Conservation (phyloP, 768 basidiomycete genomes). For the Lentinula boryana region DNA sequence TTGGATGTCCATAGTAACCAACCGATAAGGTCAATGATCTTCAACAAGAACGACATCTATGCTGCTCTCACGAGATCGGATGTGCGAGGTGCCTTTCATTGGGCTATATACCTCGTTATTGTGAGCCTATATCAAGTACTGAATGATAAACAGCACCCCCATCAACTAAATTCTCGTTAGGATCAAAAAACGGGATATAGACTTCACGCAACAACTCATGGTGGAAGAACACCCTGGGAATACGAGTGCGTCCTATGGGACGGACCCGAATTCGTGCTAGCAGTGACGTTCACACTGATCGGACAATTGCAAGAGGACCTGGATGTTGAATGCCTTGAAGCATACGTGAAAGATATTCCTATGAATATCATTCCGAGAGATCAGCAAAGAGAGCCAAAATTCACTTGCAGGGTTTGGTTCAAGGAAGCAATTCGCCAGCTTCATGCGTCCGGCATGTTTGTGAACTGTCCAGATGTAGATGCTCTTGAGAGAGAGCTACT, state of each 20-base stretch:
- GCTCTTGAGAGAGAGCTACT: neutral
- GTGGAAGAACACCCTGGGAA: neutral
- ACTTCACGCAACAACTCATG: neutral
- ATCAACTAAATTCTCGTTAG: neutral
- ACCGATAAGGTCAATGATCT: no score
- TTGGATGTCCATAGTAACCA: no score
- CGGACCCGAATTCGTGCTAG: neutral
- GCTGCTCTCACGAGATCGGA: neutral
- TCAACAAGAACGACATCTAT: neutral
- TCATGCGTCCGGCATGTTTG: neutral
- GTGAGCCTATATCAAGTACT: neutral
- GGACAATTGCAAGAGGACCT: neutral
- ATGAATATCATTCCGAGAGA: neutral
- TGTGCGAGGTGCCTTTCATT: neutral
- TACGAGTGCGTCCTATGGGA: neutral
- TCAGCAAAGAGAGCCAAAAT: neutral
- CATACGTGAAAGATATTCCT: neutral
- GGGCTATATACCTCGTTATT: neutral
- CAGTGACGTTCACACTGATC: neutral
- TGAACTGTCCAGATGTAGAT: neutral
- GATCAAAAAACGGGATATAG: neutral
- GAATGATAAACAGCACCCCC: neutral
- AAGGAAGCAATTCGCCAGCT: conserved; percentile 1
- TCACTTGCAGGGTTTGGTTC: conserved; percentile 5
- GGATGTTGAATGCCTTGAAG: neutral